Percentiles rank a stretch among this genome's conserved stretches.
These are phyloP conservation scores for Calonectria hongkongensis DNA, from an alignment of 2,329 filamentous ascomycete species.

Conservation along the genomic window DNA sequence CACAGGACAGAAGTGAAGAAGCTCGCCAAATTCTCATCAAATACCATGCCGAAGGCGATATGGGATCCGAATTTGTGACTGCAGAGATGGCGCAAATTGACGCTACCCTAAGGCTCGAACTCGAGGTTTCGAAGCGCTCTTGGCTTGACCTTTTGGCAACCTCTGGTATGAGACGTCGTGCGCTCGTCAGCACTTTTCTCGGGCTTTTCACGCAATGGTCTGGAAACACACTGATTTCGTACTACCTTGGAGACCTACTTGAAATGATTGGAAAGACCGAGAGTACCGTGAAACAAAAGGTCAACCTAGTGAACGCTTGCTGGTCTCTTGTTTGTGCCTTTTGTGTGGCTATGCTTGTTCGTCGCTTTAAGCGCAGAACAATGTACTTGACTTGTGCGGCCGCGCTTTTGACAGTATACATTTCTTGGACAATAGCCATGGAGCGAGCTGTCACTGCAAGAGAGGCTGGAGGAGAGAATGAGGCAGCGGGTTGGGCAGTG, in stretches of 20 bases:
- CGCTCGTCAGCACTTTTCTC: constrained; percentile 68
- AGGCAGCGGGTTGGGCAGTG: constrained; percentile 60
- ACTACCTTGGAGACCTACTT: constrained; percentile 45
- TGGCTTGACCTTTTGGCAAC: constrained; percentile 72
- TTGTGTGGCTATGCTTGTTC: constrained; percentile 7
- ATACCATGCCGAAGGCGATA: constrained; percentile 72
- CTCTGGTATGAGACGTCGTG: constrained; percentile 68
- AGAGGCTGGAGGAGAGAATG: constrained; percentile 51
- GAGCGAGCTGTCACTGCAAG: constrained; percentile 11
- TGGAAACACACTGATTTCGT: constrained; percentile 65
- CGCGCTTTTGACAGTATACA: constrained; percentile 71
- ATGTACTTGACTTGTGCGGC: constrained; percentile 25
- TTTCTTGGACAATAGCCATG: constrained; percentile 69
- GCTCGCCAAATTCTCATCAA: constrained; percentile 58
- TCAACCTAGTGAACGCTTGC: constrained; percentile 17
- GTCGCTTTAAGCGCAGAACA: constrained; percentile 16
- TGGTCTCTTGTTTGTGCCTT: constrained; percentile 16
- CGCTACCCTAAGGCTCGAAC: constrained; percentile 72
- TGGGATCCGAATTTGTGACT: constrained; percentile 60
- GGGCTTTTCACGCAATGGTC: constrained; percentile 73
- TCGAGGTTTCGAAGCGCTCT: constrained; percentile 68
- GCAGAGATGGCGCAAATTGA: constrained; percentile 49
- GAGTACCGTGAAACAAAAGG: constrained; percentile 15
- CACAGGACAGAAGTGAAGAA: constrained; percentile 57
- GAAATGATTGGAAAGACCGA: constrained; percentile 46